Conservation (phyloP, 495 filamentous ascomycete genomes). For the Neurospora sp. region DNA sequence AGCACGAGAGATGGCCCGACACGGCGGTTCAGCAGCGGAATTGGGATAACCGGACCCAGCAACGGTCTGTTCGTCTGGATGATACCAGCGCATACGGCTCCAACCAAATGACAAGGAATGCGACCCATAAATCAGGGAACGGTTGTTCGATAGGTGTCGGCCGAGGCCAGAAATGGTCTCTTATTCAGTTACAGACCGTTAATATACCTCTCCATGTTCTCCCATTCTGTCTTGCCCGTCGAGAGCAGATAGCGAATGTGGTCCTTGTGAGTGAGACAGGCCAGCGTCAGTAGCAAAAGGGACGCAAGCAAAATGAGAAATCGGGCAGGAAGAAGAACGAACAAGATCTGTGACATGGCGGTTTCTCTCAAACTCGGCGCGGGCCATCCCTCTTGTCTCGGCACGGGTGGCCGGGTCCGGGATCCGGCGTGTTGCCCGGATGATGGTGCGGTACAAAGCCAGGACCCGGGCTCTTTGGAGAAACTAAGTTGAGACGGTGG, state of each 20-base stretch:
- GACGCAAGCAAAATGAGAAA: background rate
- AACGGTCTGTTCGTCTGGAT: background rate
- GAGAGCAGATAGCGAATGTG: conserved; percentile 49
- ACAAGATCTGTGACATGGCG: conserved; percentile 60
- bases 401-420: conserved; percentile 41
- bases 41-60: background rate
- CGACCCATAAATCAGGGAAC: background rate
- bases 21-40: background rate
- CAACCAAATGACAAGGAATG: background rate
- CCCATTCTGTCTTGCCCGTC: conserved; percentile 50
- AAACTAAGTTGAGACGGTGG: conserved; percentile 35
- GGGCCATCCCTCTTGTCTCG: conserved; percentile 63
- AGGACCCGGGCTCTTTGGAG: conserved; percentile 46
- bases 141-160: background rate
- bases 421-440: conserved; percentile 41
- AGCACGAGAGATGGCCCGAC: background rate
- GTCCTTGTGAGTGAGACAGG: conserved; percentile 13
- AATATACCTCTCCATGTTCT: conserved; percentile 50
- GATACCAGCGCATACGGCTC: background rate
- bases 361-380: conserved; percentile 68
- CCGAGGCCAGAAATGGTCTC: background rate
- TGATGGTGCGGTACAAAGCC: conserved; percentile 47
- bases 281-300: conserved; percentile 5
- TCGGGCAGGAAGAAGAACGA: conserved; percentile 14
- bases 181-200: conserved; percentile 32